phyloP scores from a whole-genome alignment of 805 yeast genomes.

The Wickerhamomyces subpelliculosus region DNA sequence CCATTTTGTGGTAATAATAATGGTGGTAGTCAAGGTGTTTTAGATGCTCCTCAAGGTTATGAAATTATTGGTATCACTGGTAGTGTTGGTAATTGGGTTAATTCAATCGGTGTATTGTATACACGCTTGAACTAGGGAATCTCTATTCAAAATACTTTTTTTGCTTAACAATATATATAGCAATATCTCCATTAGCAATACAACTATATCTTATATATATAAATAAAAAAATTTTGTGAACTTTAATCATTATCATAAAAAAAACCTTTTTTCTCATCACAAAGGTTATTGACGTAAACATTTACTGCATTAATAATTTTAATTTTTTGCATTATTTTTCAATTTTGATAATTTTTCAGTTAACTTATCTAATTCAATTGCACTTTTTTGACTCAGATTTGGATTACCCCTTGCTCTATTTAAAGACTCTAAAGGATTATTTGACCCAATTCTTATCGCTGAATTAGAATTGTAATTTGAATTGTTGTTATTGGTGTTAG shows the following conservation, averaged over 20 bases:
- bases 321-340: conserved; percentile 2
- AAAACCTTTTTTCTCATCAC: too few relatives aligned
- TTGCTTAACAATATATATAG: too few relatives aligned
- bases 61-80: conserved; percentile 69
- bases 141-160: too few relatives aligned
- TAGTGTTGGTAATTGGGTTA: conserved; percentile 60
- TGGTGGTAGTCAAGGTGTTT: conserved; percentile 57
- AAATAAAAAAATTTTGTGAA: too few relatives aligned
- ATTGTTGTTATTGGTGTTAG: neutral
- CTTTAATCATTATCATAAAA: too few relatives aligned
- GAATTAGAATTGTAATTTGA: neutral
- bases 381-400: neutral
- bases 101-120: conserved; percentile 66
- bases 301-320: too few relatives aligned
- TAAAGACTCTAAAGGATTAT: conserved; percentile 4
- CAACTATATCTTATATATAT: too few relatives aligned
- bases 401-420: conserved; percentile 14
- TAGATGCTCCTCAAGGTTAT: conserved; percentile 60
- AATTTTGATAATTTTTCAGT: conserved; percentile 25
- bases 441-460: conserved; percentile 1
- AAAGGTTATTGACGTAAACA: too few relatives aligned
- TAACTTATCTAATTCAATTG: conserved; percentile 19
- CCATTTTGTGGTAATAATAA: conserved; percentile 57
- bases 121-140: too few relatives aligned
- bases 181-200: too few relatives aligned